Evolutionary conservation across 2,329 filamentous ascomycete species (phyloP).

Genomic region (Chrysoporthe cubensis): DNA sequence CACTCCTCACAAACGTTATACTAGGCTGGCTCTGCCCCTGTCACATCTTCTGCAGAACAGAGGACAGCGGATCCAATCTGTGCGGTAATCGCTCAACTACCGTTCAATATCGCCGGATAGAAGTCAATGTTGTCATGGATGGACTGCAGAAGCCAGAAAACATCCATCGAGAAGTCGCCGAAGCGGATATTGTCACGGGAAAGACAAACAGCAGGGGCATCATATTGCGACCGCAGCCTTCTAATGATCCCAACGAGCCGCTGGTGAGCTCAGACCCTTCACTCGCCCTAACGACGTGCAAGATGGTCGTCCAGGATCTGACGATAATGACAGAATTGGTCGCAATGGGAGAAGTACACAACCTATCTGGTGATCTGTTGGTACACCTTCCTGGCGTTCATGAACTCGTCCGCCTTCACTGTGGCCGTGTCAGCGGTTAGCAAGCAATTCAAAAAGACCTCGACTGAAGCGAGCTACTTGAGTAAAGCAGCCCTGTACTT

Average conservation of each 20-base stretch:
- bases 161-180: background rate
- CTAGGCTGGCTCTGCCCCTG: background rate
- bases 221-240: slow-evolving; percentile 13
- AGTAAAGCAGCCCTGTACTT: background rate
- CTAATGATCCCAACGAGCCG: slow-evolving; percentile 18
- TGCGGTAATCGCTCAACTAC: too few relatives aligned
- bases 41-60: too few relatives aligned
- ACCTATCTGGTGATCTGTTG: slow-evolving; percentile 19
- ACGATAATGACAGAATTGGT: slow-evolving; percentile 6
- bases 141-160: background rate
- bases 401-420: slow-evolving; percentile 16
- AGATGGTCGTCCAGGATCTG: background rate
- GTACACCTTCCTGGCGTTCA: slow-evolving; percentile 14
- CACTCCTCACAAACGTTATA: background rate
- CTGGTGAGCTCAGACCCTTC: slow-evolving; percentile 1
- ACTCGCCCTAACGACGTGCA: background rate
- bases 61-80: background rate
- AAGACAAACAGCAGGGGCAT: slow-evolving; percentile 5
- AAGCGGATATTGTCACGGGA: slow-evolving; percentile 1
- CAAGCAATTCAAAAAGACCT: slow-evolving; percentile 7
- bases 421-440: slow-evolving; percentile 11
- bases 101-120: background rate
- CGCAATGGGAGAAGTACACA: slow-evolving; percentile 14
- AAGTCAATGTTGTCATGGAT: background rate
- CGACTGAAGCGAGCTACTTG: slow-evolving; percentile 15